Base-by-base conservation (phyloP, 495 filamentous ascomycete species). In the Penicillium atrosanguineum region DNA sequence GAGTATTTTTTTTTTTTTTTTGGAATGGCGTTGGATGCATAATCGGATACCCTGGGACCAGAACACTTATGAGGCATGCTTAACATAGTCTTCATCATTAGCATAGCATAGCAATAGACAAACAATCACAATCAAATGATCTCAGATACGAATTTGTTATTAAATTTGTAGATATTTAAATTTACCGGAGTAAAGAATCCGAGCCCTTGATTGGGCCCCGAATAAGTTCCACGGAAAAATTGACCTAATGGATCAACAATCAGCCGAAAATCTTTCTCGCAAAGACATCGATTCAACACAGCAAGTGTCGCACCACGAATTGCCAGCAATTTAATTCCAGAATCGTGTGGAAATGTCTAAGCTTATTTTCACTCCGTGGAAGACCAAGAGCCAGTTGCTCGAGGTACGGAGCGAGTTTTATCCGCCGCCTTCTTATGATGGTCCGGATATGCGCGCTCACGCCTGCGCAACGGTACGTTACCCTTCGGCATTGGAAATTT, bases 331-430 rank as follows among this genome's bases (percentile, higher is more conserved):
- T 34, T 1, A 8, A 31, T 31, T 31, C 28, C 3, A 14, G 7
- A 19, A 7, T 15, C 21, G n/a, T 6, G 16, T 16, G 36, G 62
- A 29, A 50, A 90, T 90, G 88, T 80, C 87, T 4, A 86, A 86
- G 65, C 87, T 90, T 64, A 77, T 87, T 18, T 83, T 89, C 68
- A 92, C 88, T 28, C 87, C 90, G 29, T 95, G 90, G 90, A 86
- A 88, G 55, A 68, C 79, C 57, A 77, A 76, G 20, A 53, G 67
- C 15, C 84, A 91, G 55, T 79, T 96, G 43, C 69, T 91, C 48
- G 61, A 72, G 15, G 83, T 94, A 40, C 83, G 89, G 47, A 61
- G 61, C 21, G 78, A 84, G 58, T 85, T 96, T 49, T 95, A 86
- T 65, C 78, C 83, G 14, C 49, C 65, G 28, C 59, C 69, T 6